A percentile compares a stretch with the other conserved stretches of the same genome.
Evolutionary conservation across 2,329 filamentous ascomycete species (phyloP).

Genomic region (Pseudogymnoascus verrucosus): DNA sequence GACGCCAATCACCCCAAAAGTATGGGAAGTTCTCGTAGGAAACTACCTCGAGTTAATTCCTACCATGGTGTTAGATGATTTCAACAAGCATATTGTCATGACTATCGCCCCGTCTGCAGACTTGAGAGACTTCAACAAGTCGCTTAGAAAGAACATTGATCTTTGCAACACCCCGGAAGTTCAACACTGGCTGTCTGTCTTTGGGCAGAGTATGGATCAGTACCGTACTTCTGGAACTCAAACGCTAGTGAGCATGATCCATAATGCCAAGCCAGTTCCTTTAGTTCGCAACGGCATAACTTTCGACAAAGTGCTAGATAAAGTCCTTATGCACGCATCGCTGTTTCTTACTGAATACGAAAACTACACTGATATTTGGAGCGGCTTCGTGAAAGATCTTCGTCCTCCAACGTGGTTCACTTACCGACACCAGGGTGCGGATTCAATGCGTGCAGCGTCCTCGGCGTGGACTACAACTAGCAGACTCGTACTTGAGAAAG

Average conservation of each 20-base stretch:
- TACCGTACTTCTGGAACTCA: slow-evolving; percentile 9
- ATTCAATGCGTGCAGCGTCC: not conserved
- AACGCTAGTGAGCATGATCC: slow-evolving; percentile 9
- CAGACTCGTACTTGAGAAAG: slow-evolving; percentile 11
- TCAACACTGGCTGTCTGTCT: slow-evolving; percentile 13
- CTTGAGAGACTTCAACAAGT: slow-evolving; percentile 13
- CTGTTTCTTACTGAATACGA: slow-evolving; percentile 13
- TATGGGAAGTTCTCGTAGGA: slow-evolving; percentile 11
- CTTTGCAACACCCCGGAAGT: slow-evolving; percentile 12
- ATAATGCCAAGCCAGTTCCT: not conserved
- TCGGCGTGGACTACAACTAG: slow-evolving; percentile 8
- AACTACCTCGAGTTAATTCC: slow-evolving; percentile 12
- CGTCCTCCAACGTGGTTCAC: slow-evolving; percentile 6
- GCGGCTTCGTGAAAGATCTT: slow-evolving; percentile 10
- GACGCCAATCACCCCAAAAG: slow-evolving; percentile 10
- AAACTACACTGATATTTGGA: slow-evolving; percentile 10
- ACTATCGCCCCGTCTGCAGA: slow-evolving; percentile 11
- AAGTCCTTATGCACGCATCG: slow-evolving; percentile 11
- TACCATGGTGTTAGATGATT: slow-evolving; percentile 11
- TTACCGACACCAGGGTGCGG: not conserved
- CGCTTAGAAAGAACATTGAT: slow-evolving; percentile 12
- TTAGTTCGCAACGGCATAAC: slow-evolving; percentile 9
- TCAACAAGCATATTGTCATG: slow-evolving; percentile 13
- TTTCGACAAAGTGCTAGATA: slow-evolving; percentile 8
- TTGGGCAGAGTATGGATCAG: not conserved